Conservation (phyloP, 2,329 filamentous ascomycete genomes). For the Fusarium metavorans region DNA sequence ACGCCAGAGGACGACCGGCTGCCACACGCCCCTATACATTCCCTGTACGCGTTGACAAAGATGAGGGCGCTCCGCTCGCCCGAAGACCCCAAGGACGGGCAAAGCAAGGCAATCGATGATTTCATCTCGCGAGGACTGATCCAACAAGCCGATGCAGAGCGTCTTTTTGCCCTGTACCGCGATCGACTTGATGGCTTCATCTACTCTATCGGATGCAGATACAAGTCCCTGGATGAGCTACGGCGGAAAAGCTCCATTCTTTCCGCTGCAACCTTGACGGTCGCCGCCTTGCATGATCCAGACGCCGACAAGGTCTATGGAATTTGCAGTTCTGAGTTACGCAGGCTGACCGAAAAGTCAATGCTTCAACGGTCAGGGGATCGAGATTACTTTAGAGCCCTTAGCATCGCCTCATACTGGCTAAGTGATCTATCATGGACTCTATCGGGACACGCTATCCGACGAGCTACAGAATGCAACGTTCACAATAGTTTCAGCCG, state of each 20-base stretch:
- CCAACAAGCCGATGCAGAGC: conserved; percentile 59
- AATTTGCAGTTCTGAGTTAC: conserved; percentile 65
- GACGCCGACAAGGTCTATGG: conserved; percentile 64
- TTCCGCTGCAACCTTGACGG: conserved; percentile 66
- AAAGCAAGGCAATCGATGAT: conserved; percentile 35
- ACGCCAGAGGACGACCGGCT: conserved; percentile 46
- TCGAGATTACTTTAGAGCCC: conserved; percentile 66
- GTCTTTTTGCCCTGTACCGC: conserved; percentile 62
- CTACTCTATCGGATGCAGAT: conserved; percentile 62
- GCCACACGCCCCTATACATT: conserved; percentile 51
- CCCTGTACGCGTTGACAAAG: conserved; percentile 50
- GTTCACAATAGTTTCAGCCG: conserved; percentile 54
- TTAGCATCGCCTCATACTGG: conserved; percentile 73
- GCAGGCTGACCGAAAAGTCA: conserved; percentile 62
- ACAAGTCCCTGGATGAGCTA: conserved; percentile 61
- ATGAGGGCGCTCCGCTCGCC: conserved; percentile 49
- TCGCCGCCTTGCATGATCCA: conserved; percentile 69
- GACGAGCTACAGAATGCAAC: conserved; percentile 60
- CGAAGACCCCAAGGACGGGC: conserved; percentile 23
- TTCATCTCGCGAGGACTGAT: conserved; percentile 55
- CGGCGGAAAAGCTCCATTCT: conserved; percentile 67
- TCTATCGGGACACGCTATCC: conserved; percentile 64
- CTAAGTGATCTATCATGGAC: conserved; percentile 72
- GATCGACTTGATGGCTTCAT: conserved; percentile 62
- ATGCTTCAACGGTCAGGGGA: conserved; percentile 52